Conservation (phyloP, 2,329 filamentous ascomycete species). For the Macrophomina tecta region DNA sequence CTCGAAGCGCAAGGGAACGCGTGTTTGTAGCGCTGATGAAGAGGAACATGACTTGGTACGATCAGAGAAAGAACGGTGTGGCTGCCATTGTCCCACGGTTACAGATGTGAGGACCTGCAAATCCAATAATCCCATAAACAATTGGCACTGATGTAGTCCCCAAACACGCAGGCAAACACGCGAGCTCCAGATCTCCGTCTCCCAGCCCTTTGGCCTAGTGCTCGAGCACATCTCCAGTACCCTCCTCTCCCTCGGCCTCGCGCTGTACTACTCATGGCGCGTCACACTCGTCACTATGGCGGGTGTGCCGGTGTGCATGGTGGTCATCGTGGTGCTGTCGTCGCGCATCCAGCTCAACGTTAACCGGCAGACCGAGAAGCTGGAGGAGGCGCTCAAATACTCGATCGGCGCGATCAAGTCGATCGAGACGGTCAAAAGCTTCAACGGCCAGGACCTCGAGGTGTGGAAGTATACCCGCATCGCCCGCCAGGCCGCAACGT, state of each 20-base stretch:
- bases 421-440: constrained; percentile 87
- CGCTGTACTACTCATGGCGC: constrained; percentile 82
- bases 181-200: constrained; percentile 80
- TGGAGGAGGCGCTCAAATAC: constrained; percentile 74
- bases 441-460: constrained; percentile 77
- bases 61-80: constrained; percentile 72
- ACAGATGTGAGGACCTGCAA: constrained; percentile 68
- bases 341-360: constrained; percentile 68
- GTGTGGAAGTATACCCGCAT: constrained; percentile 66
- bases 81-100: constrained; percentile 73
- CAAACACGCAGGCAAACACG: constrained; percentile 71
- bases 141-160: not conserved
- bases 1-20: constrained; percentile 65
- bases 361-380: constrained; percentile 69
- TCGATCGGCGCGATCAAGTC: constrained; percentile 71
- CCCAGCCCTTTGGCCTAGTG: constrained; percentile 77
- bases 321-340: constrained; percentile 66
- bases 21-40: constrained; percentile 73
- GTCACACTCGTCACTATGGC: constrained; percentile 80
- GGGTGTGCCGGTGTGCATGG: constrained; percentile 70
- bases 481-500: constrained; percentile 63
- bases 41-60: constrained; percentile 83
- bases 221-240: constrained; percentile 69
- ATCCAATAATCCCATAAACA: not conserved
- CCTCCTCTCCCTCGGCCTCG: constrained; percentile 70